Conservation (phyloP, 1,284 basidiomycete species). For the Puccinia polysora region DNA sequence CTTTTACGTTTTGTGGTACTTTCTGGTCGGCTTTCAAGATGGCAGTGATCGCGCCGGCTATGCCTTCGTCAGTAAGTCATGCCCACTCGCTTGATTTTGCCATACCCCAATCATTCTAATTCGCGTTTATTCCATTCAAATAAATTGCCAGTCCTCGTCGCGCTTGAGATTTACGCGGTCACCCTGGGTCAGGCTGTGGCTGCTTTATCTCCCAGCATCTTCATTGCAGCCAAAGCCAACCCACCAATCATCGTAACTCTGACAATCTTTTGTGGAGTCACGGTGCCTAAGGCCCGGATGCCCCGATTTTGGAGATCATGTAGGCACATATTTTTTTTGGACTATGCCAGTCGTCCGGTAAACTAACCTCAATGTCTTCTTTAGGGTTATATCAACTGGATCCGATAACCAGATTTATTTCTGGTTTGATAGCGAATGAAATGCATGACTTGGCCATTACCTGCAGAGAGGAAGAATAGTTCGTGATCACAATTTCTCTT, state of each 20-base stretch:
- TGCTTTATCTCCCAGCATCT: conserved; percentile 67
- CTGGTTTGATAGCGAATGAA: conserved; percentile 71
- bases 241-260: conserved; percentile 60
- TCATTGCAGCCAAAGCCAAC: conserved; percentile 67
- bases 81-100: not conserved
- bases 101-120: not conserved
- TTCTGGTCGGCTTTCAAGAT: conserved; percentile 62
- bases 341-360: conserved; percentile 49
- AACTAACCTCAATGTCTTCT: conserved; percentile 57
- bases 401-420: conserved; percentile 51
- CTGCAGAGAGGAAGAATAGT: conserved; percentile 58
- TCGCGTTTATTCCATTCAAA: not conserved
- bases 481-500: conserved; percentile 56
- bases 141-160: conserved; percentile 57
- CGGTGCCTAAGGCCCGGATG: conserved; percentile 57
- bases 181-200: conserved; percentile 67
- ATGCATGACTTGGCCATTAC: conserved; percentile 67
- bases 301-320: conserved; percentile 71
- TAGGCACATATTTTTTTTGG: conserved; percentile 61
- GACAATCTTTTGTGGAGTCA: conserved; percentile 69
- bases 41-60: conserved; percentile 61
- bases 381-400: conserved; percentile 50
- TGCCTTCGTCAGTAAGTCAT: conserved; percentile 59
- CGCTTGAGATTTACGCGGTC: conserved; percentile 71
- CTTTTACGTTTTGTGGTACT: conserved; percentile 63